Percentiles rank a stretch among this genome's conserved stretches.
Evolutionary conservation across 352 stramenopile species (phyloP).

Genomic region (Thalassiosira exigua): DNA sequence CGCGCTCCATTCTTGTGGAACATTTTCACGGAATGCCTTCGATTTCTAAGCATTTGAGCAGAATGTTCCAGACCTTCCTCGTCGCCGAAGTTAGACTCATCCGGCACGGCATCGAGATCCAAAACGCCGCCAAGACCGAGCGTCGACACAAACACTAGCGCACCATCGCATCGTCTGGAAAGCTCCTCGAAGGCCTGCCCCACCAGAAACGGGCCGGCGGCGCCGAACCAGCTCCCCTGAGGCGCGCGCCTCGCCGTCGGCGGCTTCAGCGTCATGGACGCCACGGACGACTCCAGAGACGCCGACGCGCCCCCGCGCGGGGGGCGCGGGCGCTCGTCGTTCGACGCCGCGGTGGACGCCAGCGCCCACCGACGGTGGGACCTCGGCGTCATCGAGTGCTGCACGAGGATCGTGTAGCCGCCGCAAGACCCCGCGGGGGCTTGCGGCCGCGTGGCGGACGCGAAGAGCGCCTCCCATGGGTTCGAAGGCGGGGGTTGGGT

Average conservation of each 20-base stretch:
- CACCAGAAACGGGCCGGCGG: conserved; percentile 32
- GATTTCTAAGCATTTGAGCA: not conserved
- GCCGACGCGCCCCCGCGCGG: not conserved
- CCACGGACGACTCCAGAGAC: not conserved
- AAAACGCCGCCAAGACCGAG: conserved; percentile 19
- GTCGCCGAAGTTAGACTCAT: not conserved
- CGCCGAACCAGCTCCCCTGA: conserved; percentile 18
- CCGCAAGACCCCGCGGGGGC: not conserved
- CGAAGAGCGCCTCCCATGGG: conserved; percentile 51
- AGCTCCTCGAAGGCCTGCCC: conserved; percentile 44
- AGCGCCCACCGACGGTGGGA: conserved; percentile 31
- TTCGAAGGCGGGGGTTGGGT: conserved; percentile 24
- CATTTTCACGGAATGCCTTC: conserved; percentile 11
- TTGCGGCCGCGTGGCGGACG: conserved; percentile 37
- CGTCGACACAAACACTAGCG: conserved; percentile 46
- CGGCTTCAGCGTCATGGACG: not conserved
- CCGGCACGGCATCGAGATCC: conserved; percentile 13
- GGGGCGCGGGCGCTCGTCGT: too few species aligned
- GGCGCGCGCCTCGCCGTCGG: not conserved
- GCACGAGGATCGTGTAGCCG: conserved; percentile 50
- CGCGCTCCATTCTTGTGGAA: conserved; percentile 35
- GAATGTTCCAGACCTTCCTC: not conserved
- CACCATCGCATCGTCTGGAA: conserved; percentile 30
- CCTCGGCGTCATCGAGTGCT: conserved; percentile 45
- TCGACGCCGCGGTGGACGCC: conserved; percentile 4